Evolutionary conservation across 2,329 filamentous ascomycete genomes (phyloP).

Genomic region (Mycocentrospora acerina): DNA sequence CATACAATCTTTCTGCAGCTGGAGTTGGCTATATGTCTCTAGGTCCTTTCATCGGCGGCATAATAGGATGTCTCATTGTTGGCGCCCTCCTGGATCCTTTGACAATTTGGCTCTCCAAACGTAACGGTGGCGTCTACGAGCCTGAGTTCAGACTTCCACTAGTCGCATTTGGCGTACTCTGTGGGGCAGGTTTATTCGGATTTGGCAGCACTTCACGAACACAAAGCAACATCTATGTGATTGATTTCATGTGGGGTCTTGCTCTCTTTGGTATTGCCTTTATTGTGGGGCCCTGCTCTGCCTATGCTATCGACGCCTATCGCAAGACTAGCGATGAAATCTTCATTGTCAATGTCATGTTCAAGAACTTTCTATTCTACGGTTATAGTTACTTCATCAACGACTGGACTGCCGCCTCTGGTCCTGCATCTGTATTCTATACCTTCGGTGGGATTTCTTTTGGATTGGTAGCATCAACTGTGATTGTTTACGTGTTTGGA

Average conservation of each 20-base stretch:
- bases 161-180: constrained; percentile 34
- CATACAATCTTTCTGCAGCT: constrained; percentile 47
- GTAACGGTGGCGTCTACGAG: constrained; percentile 56
- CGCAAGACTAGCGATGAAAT: constrained; percentile 46
- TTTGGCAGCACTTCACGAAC: constrained; percentile 40
- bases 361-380: constrained; percentile 50
- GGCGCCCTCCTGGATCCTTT: constrained; percentile 40
- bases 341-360: constrained; percentile 48
- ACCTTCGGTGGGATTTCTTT: constrained; percentile 34
- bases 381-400: constrained; percentile 48
- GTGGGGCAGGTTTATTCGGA: constrained; percentile 42
- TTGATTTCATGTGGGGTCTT: constrained; percentile 38
- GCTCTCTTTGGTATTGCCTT: constrained; percentile 38
- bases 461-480: too few species aligned
- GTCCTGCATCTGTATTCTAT: constrained; percentile 43
- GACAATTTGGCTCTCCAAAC: constrained; percentile 48
- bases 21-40: constrained; percentile 49
- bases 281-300: constrained; percentile 33
- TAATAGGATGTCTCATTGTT: too few species aligned
- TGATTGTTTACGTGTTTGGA: too few species aligned
- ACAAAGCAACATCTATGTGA: constrained; percentile 26
- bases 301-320: constrained; percentile 45
- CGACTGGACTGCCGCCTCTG: constrained; percentile 42
- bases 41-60: constrained; percentile 45
- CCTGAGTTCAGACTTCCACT: constrained; percentile 54